Evolutionary conservation across 2,329 filamentous ascomycete genomes (phyloP), one percentile per base, ranked within the genome.

Genomic region (Graphilbum fragrans): DNA sequence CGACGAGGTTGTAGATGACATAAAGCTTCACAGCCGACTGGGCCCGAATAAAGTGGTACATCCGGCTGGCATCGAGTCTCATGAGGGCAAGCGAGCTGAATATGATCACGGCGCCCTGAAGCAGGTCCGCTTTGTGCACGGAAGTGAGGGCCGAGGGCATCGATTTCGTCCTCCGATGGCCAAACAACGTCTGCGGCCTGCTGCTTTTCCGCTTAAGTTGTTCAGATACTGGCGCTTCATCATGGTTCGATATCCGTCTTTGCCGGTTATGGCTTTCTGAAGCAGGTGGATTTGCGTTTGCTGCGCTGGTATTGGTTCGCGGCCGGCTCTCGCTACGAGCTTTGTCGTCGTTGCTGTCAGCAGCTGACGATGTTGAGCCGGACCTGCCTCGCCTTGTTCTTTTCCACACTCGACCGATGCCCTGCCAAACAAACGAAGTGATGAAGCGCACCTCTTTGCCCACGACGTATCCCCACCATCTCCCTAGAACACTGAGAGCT

Each of bases 1-100:
- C 92, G 5, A 98, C 75, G 27, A 95, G 85, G 55, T 98, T 98
- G 68, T 94, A 98, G 42, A 98, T 96, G 45, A 98, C 92, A 58
- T 98, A 98, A 11, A 98, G 73, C 58, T 98, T 98, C 64, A 98
- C 95, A 8, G 90, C 88, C 2, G 88, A 90, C 59, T 98, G 92
- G 0, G 87, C 92, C 37, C 90, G 82, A 52, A 98, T 94, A 53
- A 88, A 88, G 59, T 98, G 92, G 55, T 98, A 98, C 86, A 96
- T 95, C 39, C 88, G 78, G 56, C 88, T 95, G 6, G 92, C 92
- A 57, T 98, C 93, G 36, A 98, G 81, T 20, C 77, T 80, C 79
- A 94, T 90, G 39, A 98, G 67, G 14, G 90, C 77, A 39, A 82
- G 67, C 52, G 86, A 94, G 55, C 86, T 95, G 53, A 76, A 79